Evolutionary conservation across 2,329 filamentous ascomycete genomes (phyloP).

Genomic region (Phialophora chinensis): DNA sequence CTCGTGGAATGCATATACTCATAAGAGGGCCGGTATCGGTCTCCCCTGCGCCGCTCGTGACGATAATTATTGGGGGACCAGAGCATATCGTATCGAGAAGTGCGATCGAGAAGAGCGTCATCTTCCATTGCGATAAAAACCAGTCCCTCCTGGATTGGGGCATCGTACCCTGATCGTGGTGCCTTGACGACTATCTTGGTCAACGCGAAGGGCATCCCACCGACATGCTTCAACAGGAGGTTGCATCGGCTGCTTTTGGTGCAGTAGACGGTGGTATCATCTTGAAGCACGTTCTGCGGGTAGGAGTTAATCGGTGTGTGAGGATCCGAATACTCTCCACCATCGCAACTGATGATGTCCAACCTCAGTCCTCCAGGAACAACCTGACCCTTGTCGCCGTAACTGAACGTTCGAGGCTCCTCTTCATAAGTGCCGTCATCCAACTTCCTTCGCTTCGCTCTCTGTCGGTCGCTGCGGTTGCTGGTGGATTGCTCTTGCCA

Average conservation of each 20-base stretch:
- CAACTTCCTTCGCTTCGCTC: conserved; percentile 71
- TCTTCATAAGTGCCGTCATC: conserved; percentile 65
- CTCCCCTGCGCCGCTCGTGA: conserved; percentile 39
- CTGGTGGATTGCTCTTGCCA: conserved; percentile 13
- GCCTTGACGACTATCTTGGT: conserved; percentile 88
- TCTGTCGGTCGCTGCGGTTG: conserved; percentile 51
- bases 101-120: conserved; percentile 74
- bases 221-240: conserved; percentile 80
- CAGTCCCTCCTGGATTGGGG: conserved; percentile 88
- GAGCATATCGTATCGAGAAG: conserved; percentile 75
- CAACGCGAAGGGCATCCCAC: conserved; percentile 78
- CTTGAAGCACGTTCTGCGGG: conserved; percentile 80
- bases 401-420: conserved; percentile 67
- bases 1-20: conserved; percentile 49
- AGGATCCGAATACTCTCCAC: conserved; percentile 71
- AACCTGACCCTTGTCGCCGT: conserved; percentile 86
- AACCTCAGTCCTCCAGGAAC: conserved; percentile 80
- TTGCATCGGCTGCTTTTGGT: conserved; percentile 88
- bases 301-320: conserved; percentile 61
- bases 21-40: conserved; percentile 46
- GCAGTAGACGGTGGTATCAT: conserved; percentile 86
- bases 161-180: conserved; percentile 78
- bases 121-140: conserved; percentile 87
- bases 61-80: conserved; percentile 55
- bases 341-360: conserved; percentile 90